Percentiles rank a stretch among this genome's conserved stretches.
Evolutionary conservation across 345 rosid genomes (phyloP).

Genomic region (Gossypium australe): DNA sequence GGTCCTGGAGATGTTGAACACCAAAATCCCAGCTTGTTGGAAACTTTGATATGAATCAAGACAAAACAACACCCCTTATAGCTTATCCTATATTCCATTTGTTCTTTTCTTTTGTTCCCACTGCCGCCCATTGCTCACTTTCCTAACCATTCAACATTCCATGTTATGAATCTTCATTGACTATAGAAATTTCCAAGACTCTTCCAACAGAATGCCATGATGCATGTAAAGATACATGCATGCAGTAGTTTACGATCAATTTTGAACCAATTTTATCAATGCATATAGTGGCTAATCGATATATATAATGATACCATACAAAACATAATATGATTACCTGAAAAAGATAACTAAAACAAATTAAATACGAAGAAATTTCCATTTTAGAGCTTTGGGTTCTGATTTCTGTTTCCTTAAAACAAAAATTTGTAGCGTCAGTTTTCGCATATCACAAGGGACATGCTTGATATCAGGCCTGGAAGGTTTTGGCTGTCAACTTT

Average conservation of each 20-base stretch:
- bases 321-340: too few species aligned
- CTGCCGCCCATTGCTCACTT: neutral
- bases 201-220: neutral
- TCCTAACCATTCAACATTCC: neutral
- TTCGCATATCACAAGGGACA: slow-evolving; percentile 31
- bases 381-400: neutral
- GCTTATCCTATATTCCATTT: too few species aligned
- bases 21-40: too few species aligned
- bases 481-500: slow-evolving; percentile 56
- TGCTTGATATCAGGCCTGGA: slow-evolving; percentile 59
- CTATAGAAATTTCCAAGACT: neutral
- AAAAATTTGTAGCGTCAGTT: slow-evolving; percentile 7
- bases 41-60: too few species aligned
- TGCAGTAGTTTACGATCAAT: neutral
- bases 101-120: too few species aligned
- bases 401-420: neutral
- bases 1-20: too few species aligned
- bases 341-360: too few species aligned
- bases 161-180: neutral
- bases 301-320: too few species aligned
- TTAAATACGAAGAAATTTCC: neutral
- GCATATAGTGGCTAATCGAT: neutral
- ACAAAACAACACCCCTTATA: too few species aligned
- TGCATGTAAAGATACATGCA: neutral
- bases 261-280: neutral